phyloP scores from a whole-genome alignment of 2,329 filamentous ascomycete genomes.

The Paracoccidioides lutzii region DNA sequence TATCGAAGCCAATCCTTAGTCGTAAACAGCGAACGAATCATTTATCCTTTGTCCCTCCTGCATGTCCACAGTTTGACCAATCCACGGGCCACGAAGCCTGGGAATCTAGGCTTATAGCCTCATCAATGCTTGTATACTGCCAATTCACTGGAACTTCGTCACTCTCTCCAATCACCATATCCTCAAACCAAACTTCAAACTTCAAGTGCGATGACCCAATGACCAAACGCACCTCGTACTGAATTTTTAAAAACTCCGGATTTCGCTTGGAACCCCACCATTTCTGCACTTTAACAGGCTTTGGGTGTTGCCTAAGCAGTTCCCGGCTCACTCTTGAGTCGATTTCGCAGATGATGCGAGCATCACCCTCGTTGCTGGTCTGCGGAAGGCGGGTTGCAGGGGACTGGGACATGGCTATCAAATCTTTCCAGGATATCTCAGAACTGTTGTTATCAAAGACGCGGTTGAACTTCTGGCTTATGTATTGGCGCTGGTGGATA shows the following conservation, averaged over 20 bases:
- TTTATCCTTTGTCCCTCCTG: not conserved
- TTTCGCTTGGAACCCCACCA: not conserved
- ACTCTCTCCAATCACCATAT: not conserved
- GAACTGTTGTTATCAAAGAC: not conserved
- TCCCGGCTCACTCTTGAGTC: not conserved
- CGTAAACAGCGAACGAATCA: too few species aligned
- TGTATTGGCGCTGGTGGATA: not conserved
- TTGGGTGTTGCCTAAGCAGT: not conserved
- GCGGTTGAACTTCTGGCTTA: not conserved
- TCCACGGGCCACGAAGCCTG: not conserved
- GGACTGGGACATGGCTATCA: not conserved
- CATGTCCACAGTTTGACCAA: not conserved
- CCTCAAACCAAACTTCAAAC: slow-evolving; percentile 1
- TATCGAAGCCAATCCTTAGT: too few species aligned
- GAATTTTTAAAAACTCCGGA: not conserved
- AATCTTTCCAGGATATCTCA: not conserved
- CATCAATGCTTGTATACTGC: not conserved
- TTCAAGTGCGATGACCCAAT: not conserved
- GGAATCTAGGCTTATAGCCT: not conserved
- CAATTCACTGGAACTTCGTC: not conserved
- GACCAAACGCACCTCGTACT: slow-evolving; percentile 1
- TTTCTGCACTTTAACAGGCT: not conserved
- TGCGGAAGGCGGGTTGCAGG: not conserved
- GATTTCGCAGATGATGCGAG: not conserved
- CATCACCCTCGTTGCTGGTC: not conserved